Conservation (phyloP, 2,329 filamentous ascomycete species). For the Nemania abortiva region DNA sequence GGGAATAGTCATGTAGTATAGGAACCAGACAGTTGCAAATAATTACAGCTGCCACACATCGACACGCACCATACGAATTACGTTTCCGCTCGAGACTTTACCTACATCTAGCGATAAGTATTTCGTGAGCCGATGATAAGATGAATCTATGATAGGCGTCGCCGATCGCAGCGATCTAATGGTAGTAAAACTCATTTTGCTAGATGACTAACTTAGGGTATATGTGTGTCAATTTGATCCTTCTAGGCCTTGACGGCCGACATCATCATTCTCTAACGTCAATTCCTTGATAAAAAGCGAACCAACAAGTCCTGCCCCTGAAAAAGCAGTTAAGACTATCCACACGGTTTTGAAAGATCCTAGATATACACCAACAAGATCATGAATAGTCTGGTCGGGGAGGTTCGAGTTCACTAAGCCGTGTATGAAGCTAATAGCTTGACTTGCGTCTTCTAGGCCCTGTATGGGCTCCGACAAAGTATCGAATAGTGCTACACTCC, state of each 20-base stretch:
- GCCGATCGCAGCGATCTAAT: not conserved
- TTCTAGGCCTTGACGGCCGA: slow-evolving; percentile 8
- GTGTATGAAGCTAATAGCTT: slow-evolving; percentile 9
- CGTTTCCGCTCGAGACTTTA: too few relatives aligned
- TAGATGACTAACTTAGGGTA: not conserved
- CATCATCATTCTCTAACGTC: slow-evolving; percentile 12
- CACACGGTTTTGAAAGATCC: slow-evolving; percentile 11
- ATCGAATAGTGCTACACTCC: not conserved
- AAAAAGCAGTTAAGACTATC: slow-evolving; percentile 5
- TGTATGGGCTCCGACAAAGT: not conserved
- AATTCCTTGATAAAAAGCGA: slow-evolving; percentile 10
- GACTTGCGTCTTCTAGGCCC: not conserved
- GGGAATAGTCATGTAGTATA: too few relatives aligned
- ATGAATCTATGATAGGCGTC: too few relatives aligned
- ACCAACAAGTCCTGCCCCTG: not conserved
- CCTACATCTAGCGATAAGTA: too few relatives aligned
- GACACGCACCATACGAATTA: too few relatives aligned
- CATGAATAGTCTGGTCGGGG: not conserved
- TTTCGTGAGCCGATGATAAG: too few relatives aligned
- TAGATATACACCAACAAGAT: not conserved
- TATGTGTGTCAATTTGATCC: not conserved
- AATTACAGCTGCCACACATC: too few relatives aligned
- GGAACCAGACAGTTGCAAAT: too few relatives aligned
- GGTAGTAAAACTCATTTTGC: too few relatives aligned
- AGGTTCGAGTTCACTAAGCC: not conserved